A percentile compares a stretch with the other conserved stretches of the same genome.
Evolutionary conservation across 192 early-diverging fungal genomes (phyloP).

Genomic region (Rhizophagus sp.): DNA sequence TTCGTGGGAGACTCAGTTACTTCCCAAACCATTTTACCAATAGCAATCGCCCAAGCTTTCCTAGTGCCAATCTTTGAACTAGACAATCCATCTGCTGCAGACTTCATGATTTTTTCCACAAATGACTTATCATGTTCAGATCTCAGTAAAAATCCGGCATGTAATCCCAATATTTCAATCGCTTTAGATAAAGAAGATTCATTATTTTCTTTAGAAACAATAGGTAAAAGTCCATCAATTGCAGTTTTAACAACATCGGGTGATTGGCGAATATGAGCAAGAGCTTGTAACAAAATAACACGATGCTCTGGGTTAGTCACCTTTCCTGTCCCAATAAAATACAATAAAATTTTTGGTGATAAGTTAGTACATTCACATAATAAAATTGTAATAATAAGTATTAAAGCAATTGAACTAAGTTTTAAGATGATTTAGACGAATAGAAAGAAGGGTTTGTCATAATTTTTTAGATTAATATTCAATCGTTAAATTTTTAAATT

Average conservation of each 20-base stretch:
- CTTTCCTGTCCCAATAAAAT: slow-evolving; percentile 34
- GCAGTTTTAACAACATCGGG: slow-evolving; percentile 42
- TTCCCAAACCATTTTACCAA: slow-evolving; percentile 60
- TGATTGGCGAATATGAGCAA: slow-evolving; percentile 42
- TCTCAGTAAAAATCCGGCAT: slow-evolving; percentile 51
- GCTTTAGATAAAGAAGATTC: slow-evolving; percentile 65
- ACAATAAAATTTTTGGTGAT: neutral
- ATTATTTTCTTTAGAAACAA: slow-evolving; percentile 76
- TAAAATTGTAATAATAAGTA: no score
- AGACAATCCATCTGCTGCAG: slow-evolving; percentile 55
- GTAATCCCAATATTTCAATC: slow-evolving; percentile 60
- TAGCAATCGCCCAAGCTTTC: slow-evolving; percentile 64
- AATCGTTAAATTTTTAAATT: no score
- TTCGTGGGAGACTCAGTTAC: slow-evolving; percentile 32
- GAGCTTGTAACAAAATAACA: slow-evolving; percentile 57
- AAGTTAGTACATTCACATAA: neutral
- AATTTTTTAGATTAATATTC: no score
- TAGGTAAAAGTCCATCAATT: slow-evolving; percentile 63
- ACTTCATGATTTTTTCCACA: slow-evolving; percentile 47
- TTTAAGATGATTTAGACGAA: no score
- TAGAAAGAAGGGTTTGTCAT: no score
- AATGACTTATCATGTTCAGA: slow-evolving; percentile 42
- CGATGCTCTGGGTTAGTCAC: slow-evolving; percentile 71
- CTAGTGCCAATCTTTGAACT: slow-evolving; percentile 63
- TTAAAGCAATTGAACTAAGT: no score